Base-by-base conservation (phyloP, 1,284 basidiomycete species). In the Rhodotorula sp. region DNA sequence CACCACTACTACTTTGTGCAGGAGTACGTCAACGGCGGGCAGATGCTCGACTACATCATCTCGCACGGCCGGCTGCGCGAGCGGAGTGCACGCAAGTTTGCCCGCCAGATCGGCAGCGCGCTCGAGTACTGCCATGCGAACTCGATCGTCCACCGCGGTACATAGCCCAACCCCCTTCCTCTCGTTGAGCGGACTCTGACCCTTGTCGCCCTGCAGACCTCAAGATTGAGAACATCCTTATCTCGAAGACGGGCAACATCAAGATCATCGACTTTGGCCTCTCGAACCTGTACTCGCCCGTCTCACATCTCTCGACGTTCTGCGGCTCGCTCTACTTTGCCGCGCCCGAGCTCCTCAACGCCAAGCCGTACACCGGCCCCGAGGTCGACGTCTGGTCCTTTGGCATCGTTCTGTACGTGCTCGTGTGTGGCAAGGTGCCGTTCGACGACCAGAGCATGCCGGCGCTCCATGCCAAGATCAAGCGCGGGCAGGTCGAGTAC, bases 361-460 rank as follows among this genome's bases (percentile, higher is more conserved):
- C 96, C 50, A 94, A 94, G 81, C 89, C 93, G 34, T 99, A 99
- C 82, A 94, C 92, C 0, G 96, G 96, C 0, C 96, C 96, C 19
- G 96, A 99, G 81, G 96, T 99, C 69, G 97, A 99, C 80, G 90
- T 98, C 0, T 99, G 97, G 96, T 96, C 92, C 79, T 98, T 98
- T 77, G 96, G 97, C 12, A 95, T 99, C 71, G 96, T 99, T 15
- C 87, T 99, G 19, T 99, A 98, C 80, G 95, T 97, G 22, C 86
- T 99, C 60, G 94, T 99, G 0, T 98, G 95, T 81, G 97, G 96
- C 64, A 98, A 97, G 83, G 96, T 99, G 1, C 96, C 96, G 0
- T 99, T 99, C 80, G 96, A 99, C 81, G 97, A 99, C 81, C 94
- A 98, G 83, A 94, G 91, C 80, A 99, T 99, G 96, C 97, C 96